Evolutionary conservation across 352 stramenopile genomes (phyloP).

Genomic region (Phytophthora chlamydospora): DNA sequence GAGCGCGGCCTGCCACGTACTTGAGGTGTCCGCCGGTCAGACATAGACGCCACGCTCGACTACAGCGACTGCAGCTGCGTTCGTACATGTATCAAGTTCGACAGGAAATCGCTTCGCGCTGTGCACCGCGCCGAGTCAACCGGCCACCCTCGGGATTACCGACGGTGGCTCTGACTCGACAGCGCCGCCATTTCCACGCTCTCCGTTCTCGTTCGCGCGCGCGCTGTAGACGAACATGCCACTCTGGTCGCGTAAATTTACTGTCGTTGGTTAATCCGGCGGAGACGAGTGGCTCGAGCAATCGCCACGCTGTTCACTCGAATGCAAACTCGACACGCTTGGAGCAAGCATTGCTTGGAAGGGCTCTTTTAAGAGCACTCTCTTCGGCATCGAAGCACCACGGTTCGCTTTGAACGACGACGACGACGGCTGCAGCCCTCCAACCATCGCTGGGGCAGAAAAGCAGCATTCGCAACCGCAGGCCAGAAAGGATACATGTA

Average conservation of each 20-base stretch:
- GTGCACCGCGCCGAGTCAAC: slow-evolving; percentile 1
- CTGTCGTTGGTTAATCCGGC: too few relatives aligned
- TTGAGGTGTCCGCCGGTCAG: slow-evolving; percentile 2
- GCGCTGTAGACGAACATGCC: neutral
- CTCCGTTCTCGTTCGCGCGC: neutral
- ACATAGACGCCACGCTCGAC: slow-evolving; percentile 23
- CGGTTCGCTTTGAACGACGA: too few relatives aligned
- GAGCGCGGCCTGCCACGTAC: slow-evolving; percentile 13
- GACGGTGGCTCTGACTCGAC: slow-evolving; percentile 8
- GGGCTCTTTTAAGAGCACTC: too few relatives aligned
- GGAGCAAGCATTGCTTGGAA: too few relatives aligned
- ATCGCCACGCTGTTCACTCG: neutral
- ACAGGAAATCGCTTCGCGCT: slow-evolving; percentile 21
- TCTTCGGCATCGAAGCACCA: too few relatives aligned
- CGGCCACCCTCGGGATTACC: slow-evolving; percentile 5
- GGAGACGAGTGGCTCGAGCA: too few relatives aligned
- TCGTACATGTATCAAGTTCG: slow-evolving; percentile 27
- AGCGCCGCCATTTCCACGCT: slow-evolving; percentile 3
- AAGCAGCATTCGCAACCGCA: neutral
- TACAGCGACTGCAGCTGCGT: slow-evolving; percentile 11
- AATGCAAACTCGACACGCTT: neutral
- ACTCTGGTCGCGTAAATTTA: too few relatives aligned
- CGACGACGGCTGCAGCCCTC: too few relatives aligned
- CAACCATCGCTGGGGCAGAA: neutral
- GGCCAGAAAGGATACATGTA: neutral